A percentile compares a stretch with the other conserved stretches of the same genome.
Evolutionary conservation across 2,329 filamentous ascomycete genomes (phyloP).

Genomic region (Aspergillus niger): DNA sequence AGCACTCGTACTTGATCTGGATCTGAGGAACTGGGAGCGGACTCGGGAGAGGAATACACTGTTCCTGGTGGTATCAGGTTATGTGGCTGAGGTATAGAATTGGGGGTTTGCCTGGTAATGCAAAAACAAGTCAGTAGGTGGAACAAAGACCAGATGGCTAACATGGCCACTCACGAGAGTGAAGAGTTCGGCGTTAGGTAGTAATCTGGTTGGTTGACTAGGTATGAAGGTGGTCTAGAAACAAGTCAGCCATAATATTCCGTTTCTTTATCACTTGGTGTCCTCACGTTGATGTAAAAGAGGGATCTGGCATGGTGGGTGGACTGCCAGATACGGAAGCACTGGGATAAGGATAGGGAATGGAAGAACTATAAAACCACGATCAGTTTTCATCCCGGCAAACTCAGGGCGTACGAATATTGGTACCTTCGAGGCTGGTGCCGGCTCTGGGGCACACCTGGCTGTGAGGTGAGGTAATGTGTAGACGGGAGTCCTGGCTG

Average conservation of each 20-base stretch:
- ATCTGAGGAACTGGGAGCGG: conserved; percentile 33
- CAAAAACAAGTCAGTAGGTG: conserved; percentile 14
- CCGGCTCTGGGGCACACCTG: conserved; percentile 16
- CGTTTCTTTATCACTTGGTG: not conserved
- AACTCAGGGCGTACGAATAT: not conserved
- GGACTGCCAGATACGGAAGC: conserved; percentile 23
- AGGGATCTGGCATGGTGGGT: conserved; percentile 25
- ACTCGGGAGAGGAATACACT: conserved; percentile 32
- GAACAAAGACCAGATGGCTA: not conserved
- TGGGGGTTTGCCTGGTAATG: conserved; percentile 27
- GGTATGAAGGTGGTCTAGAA: conserved; percentile 34
- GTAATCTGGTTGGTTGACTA: conserved; percentile 38
- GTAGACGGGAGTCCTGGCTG: conserved; percentile 21
- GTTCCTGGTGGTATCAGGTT: conserved; percentile 27
- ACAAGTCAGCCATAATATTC: conserved; percentile 13
- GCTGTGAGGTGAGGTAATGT: conserved; percentile 22
- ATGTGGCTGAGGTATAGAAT: conserved; percentile 30
- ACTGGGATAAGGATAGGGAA: conserved; percentile 25
- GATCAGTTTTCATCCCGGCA: not conserved
- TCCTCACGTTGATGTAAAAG: conserved; percentile 29
- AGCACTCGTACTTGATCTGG: conserved; percentile 65
- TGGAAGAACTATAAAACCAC: conserved; percentile 18
- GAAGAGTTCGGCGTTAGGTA: conserved; percentile 35
- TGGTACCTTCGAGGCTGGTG: conserved; percentile 27
- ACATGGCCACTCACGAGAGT: conserved; percentile 30